Base-by-base conservation (phyloP, 2,329 filamentous ascomycete genomes). In the Alternaria sp. region DNA sequence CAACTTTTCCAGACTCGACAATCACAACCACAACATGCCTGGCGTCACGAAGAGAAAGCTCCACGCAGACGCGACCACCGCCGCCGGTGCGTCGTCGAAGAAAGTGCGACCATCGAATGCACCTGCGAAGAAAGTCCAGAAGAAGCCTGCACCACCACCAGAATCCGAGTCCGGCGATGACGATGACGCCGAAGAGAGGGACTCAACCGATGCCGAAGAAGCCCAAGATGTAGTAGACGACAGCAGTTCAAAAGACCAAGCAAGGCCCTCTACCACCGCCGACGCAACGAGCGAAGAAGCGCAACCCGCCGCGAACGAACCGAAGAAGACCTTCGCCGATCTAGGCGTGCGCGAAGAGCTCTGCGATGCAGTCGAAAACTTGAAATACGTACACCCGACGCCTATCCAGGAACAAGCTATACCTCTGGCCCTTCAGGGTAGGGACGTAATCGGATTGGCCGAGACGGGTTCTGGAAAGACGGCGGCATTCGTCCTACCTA, bases 391-490 rank as follows among this genome's bases (percentile, higher is more conserved):
- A 74, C 81, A 86, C 26, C 93, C 96, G 0, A 99, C 95, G 2
- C 91, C 94, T 1, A 98, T 99, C 68, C 96, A 97, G 80, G 86
- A 86, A 55, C 88, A 96, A 79, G 87, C 93, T 0, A 97, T 98
- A 71, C 95, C 95, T 5, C 76, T 88, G 5, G 94, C 94, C 36
- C 85, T 97, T 5, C 82, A 91, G 74, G 90, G 91, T 56, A 88
- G 93, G 74, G 96, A 98, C 79, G 85, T 98, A 0, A 97, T 99
- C 71, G 96, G 94, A 45, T 86, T 98, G 55, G 96, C 96, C 30
- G 95, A 99, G 81, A 99, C 96, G 0, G 96, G 96, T 71, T 93
- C 90, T 76, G 96, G 96, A 81, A 99, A 98, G 84, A 98, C 96
- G 0, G 95, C 93, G 7, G 94, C 96, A 0, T 99, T 98, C 78